These are phyloP conservation scores for Solanum phureja DNA, from an alignment of 257 asterid species.

Conservation along the genomic window DNA sequence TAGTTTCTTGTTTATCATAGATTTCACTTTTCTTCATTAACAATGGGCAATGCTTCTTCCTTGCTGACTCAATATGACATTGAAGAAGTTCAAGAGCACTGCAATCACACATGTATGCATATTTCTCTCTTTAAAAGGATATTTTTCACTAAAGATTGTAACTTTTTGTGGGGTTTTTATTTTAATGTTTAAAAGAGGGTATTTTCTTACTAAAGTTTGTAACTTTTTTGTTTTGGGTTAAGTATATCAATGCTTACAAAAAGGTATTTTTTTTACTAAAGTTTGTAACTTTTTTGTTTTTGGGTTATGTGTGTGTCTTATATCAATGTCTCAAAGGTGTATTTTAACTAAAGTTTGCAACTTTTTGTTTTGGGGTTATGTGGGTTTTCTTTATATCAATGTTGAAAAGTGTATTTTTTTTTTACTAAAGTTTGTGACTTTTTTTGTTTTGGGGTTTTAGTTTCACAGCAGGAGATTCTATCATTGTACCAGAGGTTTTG, in stretches of 20 bases:
- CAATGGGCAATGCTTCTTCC: constrained; percentile 76
- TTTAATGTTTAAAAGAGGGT: background rate
- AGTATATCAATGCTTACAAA: background rate
- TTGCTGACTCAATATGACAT: constrained; percentile 84
- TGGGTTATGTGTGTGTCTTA: background rate
- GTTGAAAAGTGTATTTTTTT: background rate
- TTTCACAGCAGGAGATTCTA: constrained; percentile 83
- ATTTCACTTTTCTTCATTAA: background rate
- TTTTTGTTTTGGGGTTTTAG: constrained; percentile 17
- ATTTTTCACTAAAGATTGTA: background rate
- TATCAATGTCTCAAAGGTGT: background rate
- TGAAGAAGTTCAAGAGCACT: constrained; percentile 88
- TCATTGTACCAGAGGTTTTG: constrained; percentile 74
- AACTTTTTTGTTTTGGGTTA: background rate
- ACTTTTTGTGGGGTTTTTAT: background rate
- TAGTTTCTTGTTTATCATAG: background rate
- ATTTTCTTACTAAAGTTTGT: background rate
- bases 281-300: background rate
- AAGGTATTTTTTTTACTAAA: background rate
- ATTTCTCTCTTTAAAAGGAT: background rate
- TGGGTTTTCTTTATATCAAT: background rate
- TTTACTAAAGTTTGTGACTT: background rate
- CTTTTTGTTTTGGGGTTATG: background rate
- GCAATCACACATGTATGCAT: constrained; percentile 45
- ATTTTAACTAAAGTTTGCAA: background rate